These are phyloP conservation scores for Zymoseptoria crescenta DNA, from an alignment of 2,329 filamentous ascomycete genomes.

Conservation along the genomic window DNA sequence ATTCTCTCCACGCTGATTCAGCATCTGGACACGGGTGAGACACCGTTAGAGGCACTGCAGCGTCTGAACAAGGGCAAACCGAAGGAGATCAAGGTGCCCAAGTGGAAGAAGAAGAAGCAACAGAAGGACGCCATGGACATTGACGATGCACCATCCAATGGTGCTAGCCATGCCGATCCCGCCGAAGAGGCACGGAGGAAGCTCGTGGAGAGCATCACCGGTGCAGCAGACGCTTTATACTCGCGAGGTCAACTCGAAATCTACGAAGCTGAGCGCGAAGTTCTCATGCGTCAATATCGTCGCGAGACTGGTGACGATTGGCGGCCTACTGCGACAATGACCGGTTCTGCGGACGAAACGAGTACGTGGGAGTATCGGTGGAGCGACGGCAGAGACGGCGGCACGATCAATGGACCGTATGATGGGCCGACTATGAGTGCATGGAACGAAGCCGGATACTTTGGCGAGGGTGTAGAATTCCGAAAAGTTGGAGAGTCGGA, in stretches of 20 bases:
- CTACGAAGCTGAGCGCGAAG: constrained; percentile 80
- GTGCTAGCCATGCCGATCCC: constrained; percentile 51
- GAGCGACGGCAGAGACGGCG: constrained; percentile 78
- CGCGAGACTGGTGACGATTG: constrained; percentile 84
- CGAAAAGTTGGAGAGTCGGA: constrained; percentile 34
- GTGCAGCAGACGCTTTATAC: constrained; percentile 79
- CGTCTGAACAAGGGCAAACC: constrained; percentile 54
- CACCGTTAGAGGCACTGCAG: constrained; percentile 77
- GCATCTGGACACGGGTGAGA: constrained; percentile 71
- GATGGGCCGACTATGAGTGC: constrained; percentile 78
- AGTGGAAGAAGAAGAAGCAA: constrained; percentile 54
- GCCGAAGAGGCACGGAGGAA: constrained; percentile 62
- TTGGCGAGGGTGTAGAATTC: constrained; percentile 72
- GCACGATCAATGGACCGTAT: constrained; percentile 75
- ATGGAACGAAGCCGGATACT: constrained; percentile 89
- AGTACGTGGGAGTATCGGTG: constrained; percentile 79
- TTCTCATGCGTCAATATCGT: constrained; percentile 72
- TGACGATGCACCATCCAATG: constrained; percentile 34
- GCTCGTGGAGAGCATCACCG: constrained; percentile 75
- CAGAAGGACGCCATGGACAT: constrained; percentile 59
- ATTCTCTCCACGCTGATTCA: constrained; percentile 65
- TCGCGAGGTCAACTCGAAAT: constrained; percentile 79
- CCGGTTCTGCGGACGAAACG: constrained; percentile 1
- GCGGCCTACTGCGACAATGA: constrained; percentile 41
- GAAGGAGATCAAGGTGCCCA: constrained; percentile 48